Percentiles rank a stretch among this genome's conserved stretches.
These are phyloP conservation scores for Solanum chmielewskii DNA, from an alignment of 257 asterid genomes.

Conservation along the genomic window DNA sequence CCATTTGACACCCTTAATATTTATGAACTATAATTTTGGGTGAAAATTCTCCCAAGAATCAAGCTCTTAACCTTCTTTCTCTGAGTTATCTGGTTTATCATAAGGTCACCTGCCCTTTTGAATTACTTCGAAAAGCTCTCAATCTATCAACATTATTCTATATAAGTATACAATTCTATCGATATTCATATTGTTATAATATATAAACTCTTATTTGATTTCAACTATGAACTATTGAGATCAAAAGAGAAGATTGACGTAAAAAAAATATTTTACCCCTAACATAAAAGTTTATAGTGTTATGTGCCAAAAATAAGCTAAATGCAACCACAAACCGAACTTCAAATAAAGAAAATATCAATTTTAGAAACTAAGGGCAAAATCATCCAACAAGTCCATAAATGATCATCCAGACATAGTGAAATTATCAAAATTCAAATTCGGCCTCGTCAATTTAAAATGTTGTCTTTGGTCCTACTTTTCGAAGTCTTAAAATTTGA, in stretches of 20 bases:
- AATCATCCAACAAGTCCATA: not conserved
- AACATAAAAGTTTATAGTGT: too few relatives aligned
- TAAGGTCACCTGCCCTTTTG: not conserved
- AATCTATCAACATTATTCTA: not conserved
- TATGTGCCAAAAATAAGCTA: not conserved
- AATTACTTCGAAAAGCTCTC: not conserved
- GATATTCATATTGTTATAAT: too few relatives aligned
- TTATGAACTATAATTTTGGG: not conserved
- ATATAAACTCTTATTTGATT: too few relatives aligned
- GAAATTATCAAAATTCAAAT: not conserved
- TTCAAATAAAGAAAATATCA: not conserved
- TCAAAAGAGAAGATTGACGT: not conserved
- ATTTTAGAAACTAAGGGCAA: not conserved
- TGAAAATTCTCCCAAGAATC: not conserved
- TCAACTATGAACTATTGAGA: not conserved
- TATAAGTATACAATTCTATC: not conserved
- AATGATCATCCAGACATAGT: not conserved
- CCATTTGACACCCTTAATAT: too few relatives aligned
- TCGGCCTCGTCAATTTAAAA: not conserved
- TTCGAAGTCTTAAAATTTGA: not conserved
- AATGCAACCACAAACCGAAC: not conserved
- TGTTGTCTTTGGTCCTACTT: not conserved
- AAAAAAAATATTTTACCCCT: too few relatives aligned
- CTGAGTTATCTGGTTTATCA: not conserved
- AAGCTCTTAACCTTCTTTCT: not conserved